Conservation (phyloP, 2,329 filamentous ascomycete species). For the Nannizziopsis arthrosporioides region DNA sequence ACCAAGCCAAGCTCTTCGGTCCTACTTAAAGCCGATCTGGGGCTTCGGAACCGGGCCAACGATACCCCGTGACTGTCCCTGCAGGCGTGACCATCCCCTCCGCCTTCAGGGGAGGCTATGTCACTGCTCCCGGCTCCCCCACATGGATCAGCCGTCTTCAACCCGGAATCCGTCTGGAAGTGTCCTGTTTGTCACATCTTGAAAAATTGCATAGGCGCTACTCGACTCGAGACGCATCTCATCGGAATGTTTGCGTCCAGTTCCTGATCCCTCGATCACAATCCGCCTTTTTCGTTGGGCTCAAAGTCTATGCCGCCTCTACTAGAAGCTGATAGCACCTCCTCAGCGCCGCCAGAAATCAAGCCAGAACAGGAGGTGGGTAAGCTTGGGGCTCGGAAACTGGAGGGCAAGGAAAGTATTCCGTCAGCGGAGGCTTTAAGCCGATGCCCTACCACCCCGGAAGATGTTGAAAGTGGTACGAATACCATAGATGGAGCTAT, state of each 20-base stretch:
- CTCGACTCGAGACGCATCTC: no score
- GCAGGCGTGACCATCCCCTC: constrained; percentile 3
- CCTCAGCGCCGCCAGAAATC: not conserved
- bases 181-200: no score
- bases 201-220: no score
- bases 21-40: no score
- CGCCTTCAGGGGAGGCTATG: not conserved
- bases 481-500: constrained; percentile 1
- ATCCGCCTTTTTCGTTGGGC: not conserved
- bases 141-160: not conserved
- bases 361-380: not conserved
- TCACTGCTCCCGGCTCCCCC: not conserved
- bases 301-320: constrained; percentile 6
- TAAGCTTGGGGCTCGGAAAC: not conserved
- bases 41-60: not conserved
- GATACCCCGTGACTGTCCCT: constrained; percentile 1
- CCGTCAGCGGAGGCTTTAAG: not conserved
- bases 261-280: no score
- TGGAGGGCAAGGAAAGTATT: not conserved
- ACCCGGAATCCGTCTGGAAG: no score
- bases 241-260: no score
- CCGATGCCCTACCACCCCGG: not conserved
- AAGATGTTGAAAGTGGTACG: constrained; percentile 6
- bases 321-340: not conserved
- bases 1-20: no score